phyloP scores from a whole-genome alignment of 768 basidiomycete species.

The Psilocybe tampanensis region DNA sequence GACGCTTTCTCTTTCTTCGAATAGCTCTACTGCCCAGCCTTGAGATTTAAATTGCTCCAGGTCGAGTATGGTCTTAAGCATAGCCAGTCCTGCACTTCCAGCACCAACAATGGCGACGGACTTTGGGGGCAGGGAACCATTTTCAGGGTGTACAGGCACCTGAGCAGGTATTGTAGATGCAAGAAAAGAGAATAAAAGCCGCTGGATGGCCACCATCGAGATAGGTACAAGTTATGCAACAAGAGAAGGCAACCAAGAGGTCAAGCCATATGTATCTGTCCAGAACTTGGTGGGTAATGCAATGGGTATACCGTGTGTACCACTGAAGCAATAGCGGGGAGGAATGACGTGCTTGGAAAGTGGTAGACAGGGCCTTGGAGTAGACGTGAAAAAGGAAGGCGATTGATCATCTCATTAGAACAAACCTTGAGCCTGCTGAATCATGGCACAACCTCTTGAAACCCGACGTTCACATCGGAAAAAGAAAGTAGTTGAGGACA shows the following conservation, averaged over 20 bases:
- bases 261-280: constrained; percentile 5
- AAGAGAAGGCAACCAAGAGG: neutral
- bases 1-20: constrained; percentile 52
- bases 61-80: constrained; percentile 52
- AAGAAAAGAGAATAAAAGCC: constrained; percentile 16
- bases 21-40: constrained; percentile 51
- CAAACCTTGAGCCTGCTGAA: neutral
- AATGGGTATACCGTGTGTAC: constrained; percentile 12
- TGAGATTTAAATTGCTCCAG: constrained; percentile 39
- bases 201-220: constrained; percentile 29
- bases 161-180: constrained; percentile 18
- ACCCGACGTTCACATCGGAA: neutral
- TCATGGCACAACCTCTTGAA: neutral
- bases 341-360: constrained; percentile 9
- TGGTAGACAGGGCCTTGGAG: constrained; percentile 4
- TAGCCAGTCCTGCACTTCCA: constrained; percentile 57
- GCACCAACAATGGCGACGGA: constrained; percentile 60
- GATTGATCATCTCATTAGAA: neutral
- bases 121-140: constrained; percentile 29
- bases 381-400: neutral
- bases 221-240: neutral
- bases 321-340: constrained; percentile 16
- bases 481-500: neutral
- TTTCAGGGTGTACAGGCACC: constrained; percentile 11
- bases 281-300: constrained; percentile 6